These are phyloP conservation scores for Ailanthus altissimus DNA, from an alignment of 345 rosid genomes.

Conservation along the genomic window DNA sequence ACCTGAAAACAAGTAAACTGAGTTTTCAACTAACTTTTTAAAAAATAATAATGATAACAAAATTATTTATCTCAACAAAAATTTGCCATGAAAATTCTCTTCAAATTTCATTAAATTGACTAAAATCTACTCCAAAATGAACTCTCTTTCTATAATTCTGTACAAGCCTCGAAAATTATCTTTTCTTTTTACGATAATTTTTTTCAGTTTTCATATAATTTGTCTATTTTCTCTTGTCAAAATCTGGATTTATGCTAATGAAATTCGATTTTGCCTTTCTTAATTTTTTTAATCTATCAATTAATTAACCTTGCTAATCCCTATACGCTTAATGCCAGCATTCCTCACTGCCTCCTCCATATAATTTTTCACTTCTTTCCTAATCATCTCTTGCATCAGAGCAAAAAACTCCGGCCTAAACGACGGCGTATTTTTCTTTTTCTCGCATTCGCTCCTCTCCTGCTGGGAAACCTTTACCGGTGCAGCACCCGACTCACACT, in stretches of 20 bases:
- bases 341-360: slow-evolving; percentile 38
- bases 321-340: slow-evolving; percentile 35
- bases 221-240: background rate
- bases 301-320: slow-evolving; percentile 27
- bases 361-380: slow-evolving; percentile 50
- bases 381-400: slow-evolving; percentile 50
- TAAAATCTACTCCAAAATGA: background rate
- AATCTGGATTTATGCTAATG: background rate
- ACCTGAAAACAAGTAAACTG: background rate
- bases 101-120: background rate
- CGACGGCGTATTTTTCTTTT: slow-evolving; percentile 9
- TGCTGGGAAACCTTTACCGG: background rate
- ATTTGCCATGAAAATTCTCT: background rate
- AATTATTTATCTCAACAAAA: background rate
- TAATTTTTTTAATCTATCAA: background rate
- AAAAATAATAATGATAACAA: background rate
- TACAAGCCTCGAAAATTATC: slow-evolving; percentile 7
- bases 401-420: slow-evolving; percentile 42
- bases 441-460: background rate
- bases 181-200: background rate
- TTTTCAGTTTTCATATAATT: background rate
- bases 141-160: background rate
- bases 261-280: background rate
- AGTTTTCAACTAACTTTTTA: background rate
- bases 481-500: background rate